These are phyloP conservation scores for Microbotryum violaceum DNA, from an alignment of 1,284 basidiomycete species.

Conservation along the genomic window DNA sequence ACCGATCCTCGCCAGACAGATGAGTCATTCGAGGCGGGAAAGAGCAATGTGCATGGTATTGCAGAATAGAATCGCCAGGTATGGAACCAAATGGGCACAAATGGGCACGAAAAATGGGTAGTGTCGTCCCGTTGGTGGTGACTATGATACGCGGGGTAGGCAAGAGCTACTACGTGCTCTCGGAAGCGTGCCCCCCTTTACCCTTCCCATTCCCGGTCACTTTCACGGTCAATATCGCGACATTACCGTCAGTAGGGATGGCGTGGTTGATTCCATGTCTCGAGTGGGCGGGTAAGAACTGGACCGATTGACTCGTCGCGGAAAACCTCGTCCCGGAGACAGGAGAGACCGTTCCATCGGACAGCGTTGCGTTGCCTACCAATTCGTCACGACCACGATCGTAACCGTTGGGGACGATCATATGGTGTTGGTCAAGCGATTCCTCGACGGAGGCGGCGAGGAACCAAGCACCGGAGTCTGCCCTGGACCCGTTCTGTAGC, in stretches of 20 bases:
- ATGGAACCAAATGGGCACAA: too few relatives aligned
- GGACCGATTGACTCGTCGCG: constrained; percentile 38
- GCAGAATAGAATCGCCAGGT: too few relatives aligned
- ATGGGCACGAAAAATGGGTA: too few relatives aligned
- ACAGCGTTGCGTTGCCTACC: constrained; percentile 65
- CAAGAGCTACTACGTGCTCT: too few relatives aligned
- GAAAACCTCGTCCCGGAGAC: constrained; percentile 50
- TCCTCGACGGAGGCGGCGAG: constrained; percentile 50
- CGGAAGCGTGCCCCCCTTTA: too few relatives aligned
- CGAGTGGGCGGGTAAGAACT: constrained; percentile 34
- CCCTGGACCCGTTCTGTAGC: constrained; percentile 51
- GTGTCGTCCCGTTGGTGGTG: too few relatives aligned
- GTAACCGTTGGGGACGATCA: constrained; percentile 53
- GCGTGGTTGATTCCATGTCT: constrained; percentile 74
- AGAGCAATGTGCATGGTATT: too few relatives aligned
- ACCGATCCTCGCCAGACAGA: too few relatives aligned
- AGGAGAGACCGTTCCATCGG: constrained; percentile 51
- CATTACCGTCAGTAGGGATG: constrained; percentile 65
- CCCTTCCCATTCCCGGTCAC: constrained; percentile 48
- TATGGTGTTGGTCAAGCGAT: constrained; percentile 42
- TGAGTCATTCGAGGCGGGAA: too few relatives aligned
- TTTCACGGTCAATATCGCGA: constrained; percentile 70
- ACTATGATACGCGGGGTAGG: too few relatives aligned
- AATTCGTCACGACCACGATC: constrained; percentile 59
- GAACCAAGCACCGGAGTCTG: constrained; percentile 65